Evolutionary conservation across 371 early-diverging fungal species (phyloP), one percentile per base, ranked within the genome.

Genomic region (Entomophthora muscae): DNA sequence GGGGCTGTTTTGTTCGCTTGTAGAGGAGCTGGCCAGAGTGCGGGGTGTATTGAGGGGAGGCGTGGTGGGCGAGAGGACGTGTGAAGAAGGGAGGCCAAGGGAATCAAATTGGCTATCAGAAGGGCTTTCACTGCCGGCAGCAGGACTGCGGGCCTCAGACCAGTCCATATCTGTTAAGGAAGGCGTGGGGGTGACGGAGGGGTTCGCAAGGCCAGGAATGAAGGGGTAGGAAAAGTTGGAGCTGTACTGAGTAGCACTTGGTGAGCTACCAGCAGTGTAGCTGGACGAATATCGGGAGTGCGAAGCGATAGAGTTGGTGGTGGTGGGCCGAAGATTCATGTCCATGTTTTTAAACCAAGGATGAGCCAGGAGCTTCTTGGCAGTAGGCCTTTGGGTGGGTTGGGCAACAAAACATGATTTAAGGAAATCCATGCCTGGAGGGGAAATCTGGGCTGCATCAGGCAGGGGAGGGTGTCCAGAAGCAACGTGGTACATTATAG

Each of bases 401-500:
- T 82, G 82, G 23, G 88, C 81, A 1, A 78, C 80, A 70, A 93
- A 90, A 68, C 93, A 91, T 61, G 77, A 71, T 65, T 79, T 78
- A 59, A 91, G 68, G 68, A 93, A 93, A 31, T 82, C 84, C 68
- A 87, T 79, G 22, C 89, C 87, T 2, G 67, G 75, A 17, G 70
- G 67, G 28, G 82, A 80, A 31, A 88, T 66, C 64, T 84, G 82
- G 0, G 81, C 73, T 0, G 79, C 69, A 42, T 83, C 83, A 0
- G 88, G 90, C 52, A 88, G 68, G 0, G 85, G 83, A 26, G 88
- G 86, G 55, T 83, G 84, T 0, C 83, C 83, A 0, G 83, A 80
- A 0, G 82, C 89, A 1, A 86, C 86, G 64, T 86, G 85, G 66
- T 83, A 89, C 86, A 88, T 90, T 52, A 93, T 84, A 0, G 94